Evolutionary conservation across 2,329 filamentous ascomycete species (phyloP).

Genomic region (Monosporascus sp.): DNA sequence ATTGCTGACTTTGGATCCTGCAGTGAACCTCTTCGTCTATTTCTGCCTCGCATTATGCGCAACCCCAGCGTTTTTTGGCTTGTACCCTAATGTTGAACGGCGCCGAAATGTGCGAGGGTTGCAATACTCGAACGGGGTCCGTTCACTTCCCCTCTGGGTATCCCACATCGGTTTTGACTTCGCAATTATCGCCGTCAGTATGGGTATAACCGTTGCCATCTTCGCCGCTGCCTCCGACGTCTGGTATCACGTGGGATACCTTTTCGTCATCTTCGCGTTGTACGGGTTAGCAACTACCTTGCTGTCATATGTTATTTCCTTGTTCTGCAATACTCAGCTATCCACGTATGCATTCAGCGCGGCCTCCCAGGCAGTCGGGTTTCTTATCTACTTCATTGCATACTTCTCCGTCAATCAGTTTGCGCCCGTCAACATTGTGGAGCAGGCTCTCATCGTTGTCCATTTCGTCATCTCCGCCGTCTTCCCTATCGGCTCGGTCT

Average conservation of each 20-base stretch:
- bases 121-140: constrained; percentile 88
- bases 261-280: constrained; percentile 75
- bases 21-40: constrained; percentile 72
- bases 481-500: constrained; percentile 70
- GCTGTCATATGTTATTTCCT: constrained; percentile 73
- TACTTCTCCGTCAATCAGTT: constrained; percentile 73
- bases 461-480: constrained; percentile 72
- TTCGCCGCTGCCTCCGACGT: constrained; percentile 59
- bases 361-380: constrained; percentile 66
- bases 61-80: constrained; percentile 79
- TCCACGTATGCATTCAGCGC: constrained; percentile 81
- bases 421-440: constrained; percentile 62
- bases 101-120: constrained; percentile 73
- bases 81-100: constrained; percentile 85
- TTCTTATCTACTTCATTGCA: constrained; percentile 66
- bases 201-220: constrained; percentile 62
- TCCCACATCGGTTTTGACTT: constrained; percentile 82
- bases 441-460: constrained; percentile 59
- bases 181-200: constrained; percentile 61
- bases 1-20: not conserved
- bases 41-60: constrained; percentile 72
- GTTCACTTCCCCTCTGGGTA: constrained; percentile 76
- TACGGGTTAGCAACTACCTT: constrained; percentile 76
- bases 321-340: constrained; percentile 73
- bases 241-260: constrained; percentile 75